These are phyloP conservation scores for Orbilia quercus DNA, from an alignment of 2,329 filamentous ascomycete species.

Conservation along the genomic window DNA sequence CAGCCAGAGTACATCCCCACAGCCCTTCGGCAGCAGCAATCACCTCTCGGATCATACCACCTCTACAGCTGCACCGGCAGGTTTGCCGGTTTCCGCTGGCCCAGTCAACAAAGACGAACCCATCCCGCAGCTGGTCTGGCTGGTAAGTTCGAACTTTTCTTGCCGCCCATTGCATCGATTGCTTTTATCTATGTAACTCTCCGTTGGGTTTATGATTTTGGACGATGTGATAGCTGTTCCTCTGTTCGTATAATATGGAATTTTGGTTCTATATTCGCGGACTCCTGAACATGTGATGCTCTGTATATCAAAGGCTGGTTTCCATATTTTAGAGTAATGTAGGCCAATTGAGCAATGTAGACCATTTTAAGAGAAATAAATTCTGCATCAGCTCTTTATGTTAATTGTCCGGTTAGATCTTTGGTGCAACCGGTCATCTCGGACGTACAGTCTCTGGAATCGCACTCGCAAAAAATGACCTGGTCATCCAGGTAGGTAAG, in stretches of 20 bases:
- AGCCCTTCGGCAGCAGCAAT: slow-evolving; percentile 30
- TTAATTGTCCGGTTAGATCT: slow-evolving; percentile 76
- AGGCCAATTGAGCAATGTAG: slow-evolving; percentile 2
- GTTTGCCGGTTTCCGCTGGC: slow-evolving; percentile 48
- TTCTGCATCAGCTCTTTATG: neutral
- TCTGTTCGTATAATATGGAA: neutral
- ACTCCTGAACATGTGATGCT: neutral
- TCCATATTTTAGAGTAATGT: neutral
- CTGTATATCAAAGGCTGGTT: too few species aligned
- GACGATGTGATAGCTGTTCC: neutral
- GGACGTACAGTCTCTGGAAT: slow-evolving; percentile 88
- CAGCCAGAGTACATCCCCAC: slow-evolving; percentile 48
- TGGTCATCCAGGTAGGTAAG: slow-evolving; percentile 86
- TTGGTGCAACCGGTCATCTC: slow-evolving; percentile 97
- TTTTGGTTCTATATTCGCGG: neutral
- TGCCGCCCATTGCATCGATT: neutral
- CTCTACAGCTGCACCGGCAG: slow-evolving; percentile 28
- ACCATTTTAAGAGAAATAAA: neutral
- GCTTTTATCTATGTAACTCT: neutral
- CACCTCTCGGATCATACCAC: slow-evolving; percentile 40
- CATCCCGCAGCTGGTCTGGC: slow-evolving; percentile 47
- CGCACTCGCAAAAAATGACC: slow-evolving; percentile 81
- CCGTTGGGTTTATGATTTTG: too few species aligned
- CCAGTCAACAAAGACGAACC: slow-evolving; percentile 52
- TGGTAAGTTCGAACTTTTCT: slow-evolving; percentile 36